phyloP scores from a whole-genome alignment of 2,329 filamentous ascomycete species.

The Neospermospora avenae region DNA sequence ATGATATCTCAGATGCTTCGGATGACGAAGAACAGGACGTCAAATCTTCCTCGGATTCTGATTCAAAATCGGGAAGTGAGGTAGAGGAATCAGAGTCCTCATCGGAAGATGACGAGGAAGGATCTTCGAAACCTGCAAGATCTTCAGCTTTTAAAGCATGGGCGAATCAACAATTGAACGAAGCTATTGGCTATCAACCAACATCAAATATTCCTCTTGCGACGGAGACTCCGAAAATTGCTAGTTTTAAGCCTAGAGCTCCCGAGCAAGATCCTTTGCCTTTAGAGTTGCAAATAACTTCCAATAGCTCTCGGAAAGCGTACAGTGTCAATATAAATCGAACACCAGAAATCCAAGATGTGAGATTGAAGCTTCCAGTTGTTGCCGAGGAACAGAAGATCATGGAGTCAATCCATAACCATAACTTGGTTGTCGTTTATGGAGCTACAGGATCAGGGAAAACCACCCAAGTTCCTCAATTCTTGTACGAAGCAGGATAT shows the following conservation, averaged over 20 bases:
- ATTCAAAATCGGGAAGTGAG: constrained; percentile 25
- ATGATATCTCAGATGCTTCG: constrained; percentile 31
- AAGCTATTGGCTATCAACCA: constrained; percentile 67
- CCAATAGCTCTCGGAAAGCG: constrained; percentile 63
- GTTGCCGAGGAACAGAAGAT: constrained; percentile 95
- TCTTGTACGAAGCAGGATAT: constrained; percentile 91
- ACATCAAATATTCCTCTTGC: constrained; percentile 37
- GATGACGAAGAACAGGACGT: constrained; percentile 32
- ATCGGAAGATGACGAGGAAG: constrained; percentile 34
- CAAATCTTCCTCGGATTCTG: constrained; percentile 4
- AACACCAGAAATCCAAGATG: constrained; percentile 69
- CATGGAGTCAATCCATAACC: constrained; percentile 95
- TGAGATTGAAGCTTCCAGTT: constrained; percentile 77
- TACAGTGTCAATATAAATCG: constrained; percentile 72
- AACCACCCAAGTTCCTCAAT: constrained; percentile 95
- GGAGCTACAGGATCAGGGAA: constrained; percentile 96
- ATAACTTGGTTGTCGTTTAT: constrained; percentile 86
- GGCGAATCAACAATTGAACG: constrained; percentile 83
- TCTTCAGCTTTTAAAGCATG: constrained; percentile 84
- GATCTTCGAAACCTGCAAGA: constrained; percentile 39
- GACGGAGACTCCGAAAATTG: constrained; percentile 48
- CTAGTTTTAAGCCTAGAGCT: constrained; percentile 64
- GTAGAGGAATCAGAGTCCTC: constrained; percentile 25
- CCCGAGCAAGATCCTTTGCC: constrained; percentile 70
- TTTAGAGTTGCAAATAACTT: constrained; percentile 58